Conservation (phyloP, 2,329 filamentous ascomycete genomes). For the Fusarium decemcellulare region DNA sequence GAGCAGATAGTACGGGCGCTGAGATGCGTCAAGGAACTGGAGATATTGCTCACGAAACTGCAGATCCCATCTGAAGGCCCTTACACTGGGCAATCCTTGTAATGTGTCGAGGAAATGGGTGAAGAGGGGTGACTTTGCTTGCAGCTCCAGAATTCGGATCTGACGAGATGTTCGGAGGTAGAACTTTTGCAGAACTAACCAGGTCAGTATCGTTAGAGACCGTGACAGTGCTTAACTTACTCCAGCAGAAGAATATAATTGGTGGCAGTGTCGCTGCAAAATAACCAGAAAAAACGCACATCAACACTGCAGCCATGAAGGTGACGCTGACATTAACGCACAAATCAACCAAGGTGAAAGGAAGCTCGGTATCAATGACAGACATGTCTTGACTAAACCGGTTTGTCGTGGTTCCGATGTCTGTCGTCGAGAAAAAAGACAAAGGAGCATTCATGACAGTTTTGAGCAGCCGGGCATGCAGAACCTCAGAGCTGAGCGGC, state of each 20-base stretch:
- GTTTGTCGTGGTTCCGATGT: constrained; percentile 54
- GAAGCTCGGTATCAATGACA: constrained; percentile 53
- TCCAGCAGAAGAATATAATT: constrained; percentile 18
- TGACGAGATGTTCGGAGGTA: constrained; percentile 51
- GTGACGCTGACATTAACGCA: constrained; percentile 12
- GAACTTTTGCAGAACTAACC: constrained; percentile 18
- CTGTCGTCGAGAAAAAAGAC: constrained; percentile 54
- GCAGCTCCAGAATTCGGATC: constrained; percentile 49
- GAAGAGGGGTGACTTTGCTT: constrained; percentile 49
- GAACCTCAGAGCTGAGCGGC: constrained; percentile 17
- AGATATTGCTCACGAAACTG: constrained; percentile 37
- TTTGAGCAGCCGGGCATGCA: constrained; percentile 23
- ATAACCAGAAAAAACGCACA: constrained; percentile 34
- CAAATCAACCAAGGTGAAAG: constrained; percentile 46
- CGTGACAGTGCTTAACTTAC: not conserved
- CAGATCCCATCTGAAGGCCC: constrained; percentile 53
- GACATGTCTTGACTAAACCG: constrained; percentile 58
- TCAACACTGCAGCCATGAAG: constrained; percentile 22
- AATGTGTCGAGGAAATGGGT: constrained; percentile 48
- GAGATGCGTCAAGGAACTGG: constrained; percentile 51
- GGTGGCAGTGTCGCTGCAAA: constrained; percentile 18
- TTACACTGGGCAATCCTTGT: constrained; percentile 46
- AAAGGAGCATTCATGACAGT: constrained; percentile 48
- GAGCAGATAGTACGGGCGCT: constrained; percentile 57
- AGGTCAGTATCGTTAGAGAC: not conserved